phyloP scores from a whole-genome alignment of 139 green algal genomes.

The Volvox africanus region DNA sequence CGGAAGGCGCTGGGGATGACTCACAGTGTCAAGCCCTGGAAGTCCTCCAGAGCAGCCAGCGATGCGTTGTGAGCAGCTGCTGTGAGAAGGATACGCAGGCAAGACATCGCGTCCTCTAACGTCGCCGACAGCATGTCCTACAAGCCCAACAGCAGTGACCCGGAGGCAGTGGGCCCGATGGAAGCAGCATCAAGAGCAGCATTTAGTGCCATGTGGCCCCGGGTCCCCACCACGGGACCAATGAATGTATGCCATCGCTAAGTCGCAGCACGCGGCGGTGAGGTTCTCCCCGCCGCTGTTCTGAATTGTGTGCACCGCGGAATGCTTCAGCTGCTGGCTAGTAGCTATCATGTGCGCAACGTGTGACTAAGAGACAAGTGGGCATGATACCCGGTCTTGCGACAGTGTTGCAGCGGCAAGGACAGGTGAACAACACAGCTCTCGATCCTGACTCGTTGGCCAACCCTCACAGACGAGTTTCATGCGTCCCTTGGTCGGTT shows the following conservation, averaged over 20 bases:
- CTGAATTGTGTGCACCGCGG: no score
- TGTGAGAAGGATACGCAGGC: constrained; percentile 60
- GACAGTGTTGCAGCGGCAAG: no score
- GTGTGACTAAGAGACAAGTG: no score
- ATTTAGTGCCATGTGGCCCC: not conserved
- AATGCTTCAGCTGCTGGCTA: no score
- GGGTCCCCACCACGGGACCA: not conserved
- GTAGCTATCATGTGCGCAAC: no score
- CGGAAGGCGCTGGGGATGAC: not conserved
- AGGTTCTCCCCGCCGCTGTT: not conserved
- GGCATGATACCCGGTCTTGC: no score
- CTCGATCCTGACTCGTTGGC: not conserved
- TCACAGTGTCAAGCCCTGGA: constrained; percentile 48
- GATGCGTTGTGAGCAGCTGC: constrained; percentile 62
- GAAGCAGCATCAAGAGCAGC: not conserved
- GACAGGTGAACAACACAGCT: not conserved
- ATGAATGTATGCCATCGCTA: not conserved
- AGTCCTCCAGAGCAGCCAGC: constrained; percentile 53
- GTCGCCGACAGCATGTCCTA: constrained; percentile 40
- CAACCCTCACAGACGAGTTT: no score
- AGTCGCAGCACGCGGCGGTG: no score
- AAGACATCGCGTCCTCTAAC: constrained; percentile 53
- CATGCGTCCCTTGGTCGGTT: no score
- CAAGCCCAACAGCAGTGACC: not conserved
- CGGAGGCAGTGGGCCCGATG: not conserved